Evolutionary conservation across 2,329 filamentous ascomycete species (phyloP).

Genomic region (Taxawa tesnikishii): DNA sequence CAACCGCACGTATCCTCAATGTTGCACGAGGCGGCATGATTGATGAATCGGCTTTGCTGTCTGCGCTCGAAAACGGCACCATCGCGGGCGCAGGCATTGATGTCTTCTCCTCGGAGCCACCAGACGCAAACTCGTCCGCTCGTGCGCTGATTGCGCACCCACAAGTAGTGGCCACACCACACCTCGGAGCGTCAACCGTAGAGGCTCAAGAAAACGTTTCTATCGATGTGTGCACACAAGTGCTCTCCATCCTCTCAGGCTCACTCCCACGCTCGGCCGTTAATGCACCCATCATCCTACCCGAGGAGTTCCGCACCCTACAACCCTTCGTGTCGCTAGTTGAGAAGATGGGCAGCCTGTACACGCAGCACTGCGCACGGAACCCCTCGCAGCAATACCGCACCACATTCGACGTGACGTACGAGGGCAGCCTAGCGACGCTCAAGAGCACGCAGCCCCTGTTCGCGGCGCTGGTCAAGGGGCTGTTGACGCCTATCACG

Average conservation of each 20-base stretch:
- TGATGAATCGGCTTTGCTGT: conserved; percentile 60
- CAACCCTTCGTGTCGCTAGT: conserved; percentile 65
- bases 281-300: conserved; percentile 70
- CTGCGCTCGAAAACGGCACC: conserved; percentile 55
- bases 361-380: conserved; percentile 59
- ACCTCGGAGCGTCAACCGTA: conserved; percentile 66
- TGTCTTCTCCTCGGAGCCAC: conserved; percentile 67
- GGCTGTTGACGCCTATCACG: conserved; percentile 57
- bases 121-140: conserved; percentile 45
- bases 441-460: conserved; percentile 67
- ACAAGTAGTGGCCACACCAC: conserved; percentile 65
- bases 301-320: conserved; percentile 66
- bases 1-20: conserved; percentile 61
- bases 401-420: conserved; percentile 62
- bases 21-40: conserved; percentile 72
- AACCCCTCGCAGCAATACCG: conserved; percentile 34
- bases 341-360: conserved; percentile 68
- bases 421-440: conserved; percentile 60
- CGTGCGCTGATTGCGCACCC: conserved; percentile 53
- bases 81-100: conserved; percentile 70
- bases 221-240: conserved; percentile 71
- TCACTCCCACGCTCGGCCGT: conserved; percentile 65
- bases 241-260: conserved; percentile 59
- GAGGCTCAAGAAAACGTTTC: conserved; percentile 80
- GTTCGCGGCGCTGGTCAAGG: conserved; percentile 68